These are phyloP conservation scores for Filosporella fistucella DNA, from an alignment of 495 filamentous ascomycete genomes.

Conservation along the genomic window DNA sequence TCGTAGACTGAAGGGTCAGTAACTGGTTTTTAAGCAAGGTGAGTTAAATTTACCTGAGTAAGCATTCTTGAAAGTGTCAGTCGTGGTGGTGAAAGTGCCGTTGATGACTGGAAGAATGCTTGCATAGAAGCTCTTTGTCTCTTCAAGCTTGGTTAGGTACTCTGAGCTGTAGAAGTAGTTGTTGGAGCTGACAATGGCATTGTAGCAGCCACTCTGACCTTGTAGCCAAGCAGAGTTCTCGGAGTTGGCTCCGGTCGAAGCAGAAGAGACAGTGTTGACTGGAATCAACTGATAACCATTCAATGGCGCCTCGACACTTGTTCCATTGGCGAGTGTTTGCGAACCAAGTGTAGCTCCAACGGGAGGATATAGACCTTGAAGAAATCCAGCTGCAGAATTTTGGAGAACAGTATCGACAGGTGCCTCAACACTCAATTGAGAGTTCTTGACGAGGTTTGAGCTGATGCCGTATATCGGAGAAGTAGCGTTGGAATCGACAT, in stretches of 20 bases:
- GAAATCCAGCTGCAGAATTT: slow-evolving; percentile 68
- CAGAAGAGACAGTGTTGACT: slow-evolving; percentile 43
- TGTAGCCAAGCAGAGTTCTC: slow-evolving; percentile 25
- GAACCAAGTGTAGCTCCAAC: slow-evolving; percentile 41
- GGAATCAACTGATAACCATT: slow-evolving; percentile 77
- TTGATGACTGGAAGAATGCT: slow-evolving; percentile 26
- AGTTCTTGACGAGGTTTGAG: slow-evolving; percentile 48
- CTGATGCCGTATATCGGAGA: slow-evolving; percentile 54
- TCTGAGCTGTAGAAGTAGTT: slow-evolving; percentile 44
- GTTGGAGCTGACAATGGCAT: slow-evolving; percentile 62
- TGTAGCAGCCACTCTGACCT: slow-evolving; percentile 26
- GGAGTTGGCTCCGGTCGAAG: slow-evolving; percentile 42
- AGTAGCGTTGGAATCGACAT: slow-evolving; percentile 44
- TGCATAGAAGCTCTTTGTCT: slow-evolving; percentile 16
- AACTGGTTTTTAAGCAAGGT: not conserved
- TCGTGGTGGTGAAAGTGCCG: slow-evolving; percentile 13
- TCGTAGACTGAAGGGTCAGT: slow-evolving; percentile 57
- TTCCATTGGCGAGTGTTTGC: slow-evolving; percentile 56
- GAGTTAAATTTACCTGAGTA: slow-evolving; percentile 12
- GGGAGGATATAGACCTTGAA: slow-evolving; percentile 81
- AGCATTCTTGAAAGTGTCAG: slow-evolving; percentile 21
- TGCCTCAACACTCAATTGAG: slow-evolving; percentile 45
- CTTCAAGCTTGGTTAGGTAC: slow-evolving; percentile 16
- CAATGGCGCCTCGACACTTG: slow-evolving; percentile 51
- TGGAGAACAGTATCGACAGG: slow-evolving; percentile 52